Evolutionary conservation across 805 yeast species (phyloP).

Genomic region (Kuraishia capsulata): DNA sequence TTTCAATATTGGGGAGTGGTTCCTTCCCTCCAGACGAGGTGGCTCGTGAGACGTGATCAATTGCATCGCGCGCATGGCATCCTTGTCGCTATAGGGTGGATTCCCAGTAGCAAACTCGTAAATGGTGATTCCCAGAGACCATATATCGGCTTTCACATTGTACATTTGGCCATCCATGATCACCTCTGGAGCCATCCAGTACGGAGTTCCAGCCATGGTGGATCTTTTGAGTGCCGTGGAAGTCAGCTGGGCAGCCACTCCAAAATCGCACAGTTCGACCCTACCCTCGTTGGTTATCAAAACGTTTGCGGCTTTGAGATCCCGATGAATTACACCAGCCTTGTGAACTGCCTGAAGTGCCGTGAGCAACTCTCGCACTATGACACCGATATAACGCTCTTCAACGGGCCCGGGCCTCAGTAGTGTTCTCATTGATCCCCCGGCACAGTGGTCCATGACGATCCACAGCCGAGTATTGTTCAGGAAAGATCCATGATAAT

Average conservation of each 20-base stretch:
- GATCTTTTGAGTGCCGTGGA: conserved; percentile 70
- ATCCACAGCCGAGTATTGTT: conserved; percentile 94
- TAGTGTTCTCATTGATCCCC: conserved; percentile 86
- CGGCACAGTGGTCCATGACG: conserved; percentile 95
- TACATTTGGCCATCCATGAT: conserved; percentile 84
- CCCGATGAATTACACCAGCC: conserved; percentile 91
- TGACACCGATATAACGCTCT: conserved; percentile 75
- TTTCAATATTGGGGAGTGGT: conserved; percentile 64
- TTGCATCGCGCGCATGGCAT: conserved; percentile 91
- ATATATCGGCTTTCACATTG: conserved; percentile 89
- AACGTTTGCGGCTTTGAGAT: conserved; percentile 93
- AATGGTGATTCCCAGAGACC: conserved; percentile 94
- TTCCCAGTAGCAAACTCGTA: conserved; percentile 95
- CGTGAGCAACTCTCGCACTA: conserved; percentile 68
- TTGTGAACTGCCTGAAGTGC: conserved; percentile 80
- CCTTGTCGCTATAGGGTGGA: conserved; percentile 95
- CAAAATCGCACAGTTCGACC: conserved; percentile 92
- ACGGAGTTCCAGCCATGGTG: conserved; percentile 93
- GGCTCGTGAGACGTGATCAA: conserved; percentile 89
- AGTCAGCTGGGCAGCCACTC: conserved; percentile 92
- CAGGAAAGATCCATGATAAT: conserved; percentile 81
- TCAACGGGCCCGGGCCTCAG: conserved; percentile 82
- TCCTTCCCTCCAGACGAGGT: conserved; percentile 87
- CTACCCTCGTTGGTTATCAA: conserved; percentile 81
- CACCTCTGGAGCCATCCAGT: conserved; percentile 99